Evolutionary conservation across 2,329 filamentous ascomycete genomes (phyloP).

Genomic region (Botrytis paeoniae): DNA sequence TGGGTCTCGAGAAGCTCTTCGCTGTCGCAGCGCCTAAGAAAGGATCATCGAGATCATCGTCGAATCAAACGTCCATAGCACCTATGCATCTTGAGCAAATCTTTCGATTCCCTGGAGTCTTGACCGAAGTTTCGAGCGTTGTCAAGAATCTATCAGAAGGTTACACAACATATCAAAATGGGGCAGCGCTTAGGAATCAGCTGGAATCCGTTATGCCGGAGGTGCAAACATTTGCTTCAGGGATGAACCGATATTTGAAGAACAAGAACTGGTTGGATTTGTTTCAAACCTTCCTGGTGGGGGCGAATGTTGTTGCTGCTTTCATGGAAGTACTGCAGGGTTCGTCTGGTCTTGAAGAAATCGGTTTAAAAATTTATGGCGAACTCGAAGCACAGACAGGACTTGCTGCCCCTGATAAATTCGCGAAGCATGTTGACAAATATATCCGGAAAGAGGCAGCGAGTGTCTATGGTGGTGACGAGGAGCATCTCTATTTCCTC

Average conservation of each 20-base stretch:
- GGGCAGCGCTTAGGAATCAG: slow-evolving; percentile 18
- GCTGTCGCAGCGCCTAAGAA: slow-evolving; percentile 13
- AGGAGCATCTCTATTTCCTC: slow-evolving; percentile 42
- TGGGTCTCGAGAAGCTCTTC: slow-evolving; percentile 18
- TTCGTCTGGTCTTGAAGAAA: slow-evolving; percentile 15
- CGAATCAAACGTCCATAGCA: not conserved
- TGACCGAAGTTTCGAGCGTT: slow-evolving; percentile 16
- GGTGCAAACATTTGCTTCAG: slow-evolving; percentile 17
- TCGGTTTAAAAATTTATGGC: slow-evolving; percentile 16
- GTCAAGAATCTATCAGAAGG: slow-evolving; percentile 20
- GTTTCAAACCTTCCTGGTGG: slow-evolving; percentile 17
- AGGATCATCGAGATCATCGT: slow-evolving; percentile 4
- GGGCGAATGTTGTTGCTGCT: slow-evolving; percentile 18
- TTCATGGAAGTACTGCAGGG: slow-evolving; percentile 20
- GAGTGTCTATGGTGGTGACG: slow-evolving; percentile 22
- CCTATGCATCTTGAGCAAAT: slow-evolving; percentile 13
- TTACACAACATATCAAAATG: slow-evolving; percentile 21
- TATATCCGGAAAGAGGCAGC: slow-evolving; percentile 22
- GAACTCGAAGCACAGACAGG: slow-evolving; percentile 23
- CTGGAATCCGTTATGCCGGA: slow-evolving; percentile 18
- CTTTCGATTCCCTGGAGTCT: slow-evolving; percentile 16
- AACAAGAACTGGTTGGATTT: slow-evolving; percentile 18
- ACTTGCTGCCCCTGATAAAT: slow-evolving; percentile 22
- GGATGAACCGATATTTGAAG: slow-evolving; percentile 20
- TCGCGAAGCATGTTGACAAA: slow-evolving; percentile 23